Base-by-base conservation (phyloP, 495 filamentous ascomycete species). In the Neurospora terricola region DNA sequence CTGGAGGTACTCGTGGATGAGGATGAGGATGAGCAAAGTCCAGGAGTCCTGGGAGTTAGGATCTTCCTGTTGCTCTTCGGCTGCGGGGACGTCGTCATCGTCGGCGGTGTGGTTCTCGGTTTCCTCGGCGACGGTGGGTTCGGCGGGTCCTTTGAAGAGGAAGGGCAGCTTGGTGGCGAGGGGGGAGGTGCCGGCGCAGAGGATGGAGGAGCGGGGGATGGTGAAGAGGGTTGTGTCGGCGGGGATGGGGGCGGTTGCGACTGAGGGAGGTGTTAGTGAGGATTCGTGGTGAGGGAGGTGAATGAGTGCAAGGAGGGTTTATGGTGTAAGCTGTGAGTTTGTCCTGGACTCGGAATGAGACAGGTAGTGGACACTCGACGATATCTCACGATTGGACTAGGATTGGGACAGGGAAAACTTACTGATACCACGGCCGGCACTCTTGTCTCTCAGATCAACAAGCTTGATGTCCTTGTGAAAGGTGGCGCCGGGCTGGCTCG, bases 1-100 rank as follows among this genome's bases (percentile, higher is more conserved):
- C 40, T 83, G 86, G 23, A 89, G 78, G 76, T 90, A 89, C 82
- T 97, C 94, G 78, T 92, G 91, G 12, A 97, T 86, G 87, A 97
- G 89, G 62, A 92, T 87, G 14, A 96, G 82, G 75, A 97, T 94
- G 9, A 98, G 82, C 0, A 81, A 76, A 2, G 82, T 80, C 85
- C 85, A 87, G 0, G 83, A 79, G 72, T 85, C 83, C 66, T 81
- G 82, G 18, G 76, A 23, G 34, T 73, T 12, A 0, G 42, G n/a
- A 5, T 54, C 81, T 11, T 82, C 80, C 4, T 81, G 80, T 3
- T 74, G 75, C 27, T 66, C 14, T 16, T 18, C 54, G 54, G 2
- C 34, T 34, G 34, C 34, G 34, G 27, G 2, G 14, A 14, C 27
- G 23, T 62, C 27, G 62, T 79, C 75, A 14, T 76, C 77, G n/a